These are phyloP conservation scores for Blastobotrys parvus DNA, from an alignment of 805 yeast species.

Conservation along the genomic window DNA sequence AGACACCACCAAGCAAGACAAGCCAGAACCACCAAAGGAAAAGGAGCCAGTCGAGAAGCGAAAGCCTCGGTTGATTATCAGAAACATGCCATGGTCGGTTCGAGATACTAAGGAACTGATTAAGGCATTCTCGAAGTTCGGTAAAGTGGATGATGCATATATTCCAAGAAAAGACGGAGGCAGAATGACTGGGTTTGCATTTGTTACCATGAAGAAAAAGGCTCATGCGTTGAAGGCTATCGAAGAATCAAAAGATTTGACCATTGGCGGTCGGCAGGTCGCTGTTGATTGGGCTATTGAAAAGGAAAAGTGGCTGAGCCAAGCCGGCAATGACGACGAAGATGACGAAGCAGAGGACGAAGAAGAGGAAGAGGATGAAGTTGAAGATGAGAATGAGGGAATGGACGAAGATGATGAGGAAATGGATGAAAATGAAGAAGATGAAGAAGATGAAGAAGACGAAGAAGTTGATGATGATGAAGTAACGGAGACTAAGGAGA, in stretches of 20 bases:
- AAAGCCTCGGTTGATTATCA: conserved; percentile 75
- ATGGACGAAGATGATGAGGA: conserved; percentile 25
- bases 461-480: conserved; percentile 32
- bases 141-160: conserved; percentile 79
- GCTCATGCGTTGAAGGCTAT: conserved; percentile 74
- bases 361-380: conserved; percentile 11
- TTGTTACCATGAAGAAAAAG: conserved; percentile 79
- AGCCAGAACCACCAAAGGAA: conserved; percentile 13
- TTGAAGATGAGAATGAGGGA: conserved; percentile 33
- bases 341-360: conserved; percentile 10
- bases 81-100: conserved; percentile 96
- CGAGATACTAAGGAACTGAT: conserved; percentile 66
- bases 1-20: conserved; percentile 12
- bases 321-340: conserved; percentile 34
- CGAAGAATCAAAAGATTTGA: conserved; percentile 61
- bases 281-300: conserved; percentile 92
- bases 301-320: conserved; percentile 71
- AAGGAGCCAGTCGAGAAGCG: conserved; percentile 58
- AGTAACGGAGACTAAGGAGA: conserved; percentile 28
- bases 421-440: conserved; percentile 22
- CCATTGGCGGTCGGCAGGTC: conserved; percentile 83
- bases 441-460: conserved; percentile 28
- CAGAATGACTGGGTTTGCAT: conserved; percentile 89
- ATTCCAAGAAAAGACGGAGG: conserved; percentile 87
- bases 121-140: conserved; percentile 64